A percentile compares a stretch with the other conserved stretches of the same genome.
phyloP scores from a whole-genome alignment of 495 filamentous ascomycete species.

The Trichoderma gamsii region DNA sequence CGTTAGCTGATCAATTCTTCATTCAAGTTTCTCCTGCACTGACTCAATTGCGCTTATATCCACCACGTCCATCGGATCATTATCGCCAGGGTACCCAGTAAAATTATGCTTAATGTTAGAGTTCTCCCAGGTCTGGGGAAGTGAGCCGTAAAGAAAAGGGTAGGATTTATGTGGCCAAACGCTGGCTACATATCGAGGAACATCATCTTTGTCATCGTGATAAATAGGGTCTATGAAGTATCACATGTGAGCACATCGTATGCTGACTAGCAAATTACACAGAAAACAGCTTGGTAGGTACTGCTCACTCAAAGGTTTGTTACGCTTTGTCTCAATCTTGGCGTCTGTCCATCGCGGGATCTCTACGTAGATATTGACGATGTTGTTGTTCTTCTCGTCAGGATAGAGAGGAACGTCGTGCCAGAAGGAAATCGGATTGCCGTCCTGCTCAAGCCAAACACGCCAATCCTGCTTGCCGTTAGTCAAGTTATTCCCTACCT shows the following conservation, averaged over 20 bases:
- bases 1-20: not conserved
- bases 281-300: not conserved
- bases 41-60: conserved; percentile 15
- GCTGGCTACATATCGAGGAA: conserved; percentile 16
- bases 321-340: conserved; percentile 16
- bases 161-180: conserved; percentile 18
- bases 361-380: not conserved
- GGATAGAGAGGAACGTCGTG: conserved; percentile 29
- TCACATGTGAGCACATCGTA: too few species aligned
- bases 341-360: conserved; percentile 14
- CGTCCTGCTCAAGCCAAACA: conserved; percentile 24
- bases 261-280: not conserved
- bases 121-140: conserved; percentile 18
- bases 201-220: conserved; percentile 16
- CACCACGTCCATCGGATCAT: conserved; percentile 18
- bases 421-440: conserved; percentile 24
- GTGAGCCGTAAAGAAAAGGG: conserved; percentile 16
- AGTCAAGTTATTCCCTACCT: not conserved
- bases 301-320: conserved; percentile 5
- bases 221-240: conserved; percentile 9
- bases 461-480: conserved; percentile 19
- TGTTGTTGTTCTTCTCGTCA: conserved; percentile 15
- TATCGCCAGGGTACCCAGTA: conserved; percentile 17
- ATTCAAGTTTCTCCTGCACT: not conserved
- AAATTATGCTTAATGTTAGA: conserved; percentile 16